These are phyloP conservation scores for Blastobotrys apis DNA, from an alignment of 1,139 yeast species.

Conservation along the genomic window DNA sequence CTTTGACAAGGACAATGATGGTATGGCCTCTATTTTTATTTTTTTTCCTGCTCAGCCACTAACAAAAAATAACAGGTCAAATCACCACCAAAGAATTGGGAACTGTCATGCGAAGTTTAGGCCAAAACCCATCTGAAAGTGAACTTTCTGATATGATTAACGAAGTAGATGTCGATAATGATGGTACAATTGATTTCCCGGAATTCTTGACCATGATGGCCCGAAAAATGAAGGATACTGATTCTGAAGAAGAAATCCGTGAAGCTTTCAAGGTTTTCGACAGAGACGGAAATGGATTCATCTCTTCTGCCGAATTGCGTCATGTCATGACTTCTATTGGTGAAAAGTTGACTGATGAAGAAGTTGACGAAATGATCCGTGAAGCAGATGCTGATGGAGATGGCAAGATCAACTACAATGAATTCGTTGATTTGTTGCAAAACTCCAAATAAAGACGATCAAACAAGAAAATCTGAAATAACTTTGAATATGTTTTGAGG, in stretches of 20 bases:
- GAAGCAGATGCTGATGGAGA: slow-evolving; percentile 96
- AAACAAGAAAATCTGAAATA: slow-evolving; percentile 3
- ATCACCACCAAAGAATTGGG: slow-evolving; percentile 95
- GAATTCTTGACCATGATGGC: slow-evolving; percentile 79
- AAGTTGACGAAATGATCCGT: slow-evolving; percentile 92
- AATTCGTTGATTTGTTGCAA: slow-evolving; percentile 73
- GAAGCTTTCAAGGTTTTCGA: slow-evolving; percentile 97
- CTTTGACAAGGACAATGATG: slow-evolving; percentile 95
- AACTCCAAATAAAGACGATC: slow-evolving; percentile 22
- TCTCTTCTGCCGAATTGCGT: slow-evolving; percentile 92
- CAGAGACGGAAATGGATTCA: slow-evolving; percentile 93
- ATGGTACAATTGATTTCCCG: slow-evolving; percentile 87
- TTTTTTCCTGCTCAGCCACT: slow-evolving; percentile 18
- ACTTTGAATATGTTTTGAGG: not conserved
- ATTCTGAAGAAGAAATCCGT: slow-evolving; percentile 91
- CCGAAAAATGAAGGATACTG: slow-evolving; percentile 93
- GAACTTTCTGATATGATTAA: slow-evolving; percentile 95
- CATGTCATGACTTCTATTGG: slow-evolving; percentile 97
- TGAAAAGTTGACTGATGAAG: slow-evolving; percentile 91
- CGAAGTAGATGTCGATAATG: slow-evolving; percentile 93
- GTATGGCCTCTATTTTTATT: slow-evolving; percentile 44
- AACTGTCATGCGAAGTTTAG: slow-evolving; percentile 96
- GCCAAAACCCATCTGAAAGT: slow-evolving; percentile 93
- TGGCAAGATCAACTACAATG: slow-evolving; percentile 94
- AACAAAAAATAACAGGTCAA: slow-evolving; percentile 33